Conservation (phyloP, 2,329 filamentous ascomycete genomes). For the Paraphaeosphaeria sporulosa region DNA sequence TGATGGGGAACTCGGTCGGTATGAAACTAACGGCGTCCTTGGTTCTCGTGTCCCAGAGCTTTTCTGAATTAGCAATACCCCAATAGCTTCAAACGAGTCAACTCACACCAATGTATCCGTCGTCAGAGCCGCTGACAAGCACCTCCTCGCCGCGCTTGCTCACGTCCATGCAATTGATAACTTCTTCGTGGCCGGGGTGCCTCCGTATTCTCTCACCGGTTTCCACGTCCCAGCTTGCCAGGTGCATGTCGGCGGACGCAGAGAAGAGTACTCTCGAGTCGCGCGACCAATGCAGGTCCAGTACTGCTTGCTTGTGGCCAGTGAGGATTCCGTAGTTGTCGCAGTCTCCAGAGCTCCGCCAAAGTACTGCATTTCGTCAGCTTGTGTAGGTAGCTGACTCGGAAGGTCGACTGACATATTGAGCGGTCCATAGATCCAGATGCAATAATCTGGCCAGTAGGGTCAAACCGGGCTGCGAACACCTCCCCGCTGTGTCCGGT, state of each 20-base stretch:
- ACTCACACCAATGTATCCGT: constrained; percentile 79
- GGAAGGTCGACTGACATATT: constrained; percentile 68
- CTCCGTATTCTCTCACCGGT: constrained; percentile 90
- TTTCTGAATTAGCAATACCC: constrained; percentile 26
- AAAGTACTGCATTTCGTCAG: constrained; percentile 71
- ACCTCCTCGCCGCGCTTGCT: constrained; percentile 90
- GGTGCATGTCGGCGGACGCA: constrained; percentile 89
- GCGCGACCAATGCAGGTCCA: constrained; percentile 96
- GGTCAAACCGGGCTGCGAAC: constrained; percentile 89
- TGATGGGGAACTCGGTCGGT: constrained; percentile 90
- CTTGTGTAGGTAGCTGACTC: constrained; percentile 20
- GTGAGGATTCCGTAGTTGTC: constrained; percentile 91
- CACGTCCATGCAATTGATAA: constrained; percentile 92
- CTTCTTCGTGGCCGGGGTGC: constrained; percentile 91
- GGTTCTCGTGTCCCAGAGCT: constrained; percentile 90
- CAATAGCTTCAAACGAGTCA: not conserved
- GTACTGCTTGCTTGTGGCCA: constrained; percentile 88
- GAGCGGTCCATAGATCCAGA: constrained; percentile 95
- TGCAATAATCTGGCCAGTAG: constrained; percentile 85
- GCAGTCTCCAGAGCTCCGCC: constrained; percentile 90
- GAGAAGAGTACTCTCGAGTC: constrained; percentile 92
- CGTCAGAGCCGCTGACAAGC: constrained; percentile 89
- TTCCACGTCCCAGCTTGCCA: constrained; percentile 94
- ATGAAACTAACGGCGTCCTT: constrained; percentile 90
- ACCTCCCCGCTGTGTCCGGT: constrained; percentile 82